Conservation (phyloP, 768 basidiomycete genomes). For the Naganishia vishniacii region DNA sequence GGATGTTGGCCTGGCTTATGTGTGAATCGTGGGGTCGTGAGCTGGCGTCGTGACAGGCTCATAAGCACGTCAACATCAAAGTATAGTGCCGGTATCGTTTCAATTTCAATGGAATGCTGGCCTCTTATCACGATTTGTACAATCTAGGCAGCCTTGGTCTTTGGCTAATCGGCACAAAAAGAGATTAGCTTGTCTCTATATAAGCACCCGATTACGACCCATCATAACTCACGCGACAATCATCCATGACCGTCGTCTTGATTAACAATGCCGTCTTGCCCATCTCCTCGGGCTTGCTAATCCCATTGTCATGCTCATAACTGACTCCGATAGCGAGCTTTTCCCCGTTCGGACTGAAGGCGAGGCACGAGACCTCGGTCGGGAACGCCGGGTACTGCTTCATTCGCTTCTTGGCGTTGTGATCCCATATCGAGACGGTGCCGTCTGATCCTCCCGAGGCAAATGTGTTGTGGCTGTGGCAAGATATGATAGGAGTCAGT, state of each 20-base stretch:
- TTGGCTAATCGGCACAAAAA: constrained; percentile 6
- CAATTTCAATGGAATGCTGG: no score
- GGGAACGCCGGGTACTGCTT: constrained; percentile 80
- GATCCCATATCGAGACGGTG: constrained; percentile 94
- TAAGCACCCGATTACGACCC: background rate
- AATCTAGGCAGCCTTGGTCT: constrained; percentile 14
- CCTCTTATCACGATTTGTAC: background rate
- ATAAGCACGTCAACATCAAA: no score
- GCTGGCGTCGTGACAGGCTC: no score
- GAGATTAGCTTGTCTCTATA: background rate
- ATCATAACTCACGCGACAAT: constrained; percentile 42
- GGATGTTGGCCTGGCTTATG: no score
- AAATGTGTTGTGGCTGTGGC: constrained; percentile 91
- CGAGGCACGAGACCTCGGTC: constrained; percentile 65
- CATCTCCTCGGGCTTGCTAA: constrained; percentile 63
- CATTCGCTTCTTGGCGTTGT: constrained; percentile 88
- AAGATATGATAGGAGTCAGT: constrained; percentile 12
- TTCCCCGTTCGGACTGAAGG: constrained; percentile 76
- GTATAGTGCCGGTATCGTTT: no score
- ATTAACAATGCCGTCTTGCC: constrained; percentile 41
- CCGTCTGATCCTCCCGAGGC: constrained; percentile 92
- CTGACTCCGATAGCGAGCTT: constrained; percentile 77
- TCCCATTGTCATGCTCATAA: constrained; percentile 86
- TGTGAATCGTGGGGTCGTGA: no score
- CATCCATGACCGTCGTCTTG: constrained; percentile 48